Evolutionary conservation across 2,329 filamentous ascomycete species (phyloP), one percentile per base, ranked within the genome.

Genomic region (Colletotrichum sublineola): DNA sequence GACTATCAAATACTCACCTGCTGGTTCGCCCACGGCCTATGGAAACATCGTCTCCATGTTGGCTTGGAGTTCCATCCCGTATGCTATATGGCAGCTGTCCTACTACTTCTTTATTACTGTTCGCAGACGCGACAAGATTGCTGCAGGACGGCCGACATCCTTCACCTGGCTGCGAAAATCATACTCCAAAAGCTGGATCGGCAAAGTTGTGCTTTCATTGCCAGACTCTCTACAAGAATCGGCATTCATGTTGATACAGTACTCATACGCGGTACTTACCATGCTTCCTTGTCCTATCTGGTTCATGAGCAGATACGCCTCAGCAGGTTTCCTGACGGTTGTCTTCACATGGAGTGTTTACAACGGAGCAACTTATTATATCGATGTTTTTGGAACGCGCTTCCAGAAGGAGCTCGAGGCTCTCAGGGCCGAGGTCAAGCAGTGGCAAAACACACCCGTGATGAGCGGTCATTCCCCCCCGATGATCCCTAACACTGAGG

Each of bases 31-130:
- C 1, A 91, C 93, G 52, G 93, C 96, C 75, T 97, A 97, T 80
- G 90, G 89, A 14, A 90, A 89, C 69, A 87, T 97, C 18, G 74
- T 88, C 2, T 93, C 93, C 50, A 99, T 99, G 96, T 91, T 98
- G 69, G 84, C 94, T 58, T 99, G 96, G 96, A 96, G 95, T 50
- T 96, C 95, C 0, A 88, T 97, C 1, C 96, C 96, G 1, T 99
- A 99, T 79, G 91, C 93, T 2, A 78, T 97, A 78, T 99, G 96
- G 96, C 96, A 99, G 82, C 84, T 98, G 2, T 86, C 87, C 61
- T 99, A 99, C 83, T 97, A 98, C 84, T 92, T 97, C 80, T 89
- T 98, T 76, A 99, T 99, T 82, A 97, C 95, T 1, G 93, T 98
- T 48, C 93, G 96, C 55, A 93, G 96, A n/a, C 91, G 93, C 67